These are phyloP conservation scores for Paraleonurus japonicus DNA, from an alignment of 257 asterid species.

Conservation along the genomic window DNA sequence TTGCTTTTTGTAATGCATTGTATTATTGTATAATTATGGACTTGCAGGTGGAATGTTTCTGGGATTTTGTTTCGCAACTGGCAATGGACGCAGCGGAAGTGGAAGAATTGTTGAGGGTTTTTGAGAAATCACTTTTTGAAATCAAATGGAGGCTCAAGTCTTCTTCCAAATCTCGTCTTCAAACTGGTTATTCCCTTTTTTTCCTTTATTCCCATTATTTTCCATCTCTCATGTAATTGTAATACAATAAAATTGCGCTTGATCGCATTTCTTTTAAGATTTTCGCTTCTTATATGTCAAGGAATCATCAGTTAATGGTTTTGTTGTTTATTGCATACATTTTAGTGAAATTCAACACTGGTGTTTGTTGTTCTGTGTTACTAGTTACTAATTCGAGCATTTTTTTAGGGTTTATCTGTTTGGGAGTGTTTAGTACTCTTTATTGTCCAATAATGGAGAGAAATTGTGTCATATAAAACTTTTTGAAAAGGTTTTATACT, in stretches of 20 bases:
- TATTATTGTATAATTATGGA: not conserved
- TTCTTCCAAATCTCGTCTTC: constrained; percentile 74
- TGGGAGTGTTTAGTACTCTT: not conserved
- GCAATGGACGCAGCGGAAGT: constrained; percentile 31
- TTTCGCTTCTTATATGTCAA: not conserved
- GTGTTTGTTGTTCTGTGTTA: not conserved
- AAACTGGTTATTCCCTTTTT: constrained; percentile 45
- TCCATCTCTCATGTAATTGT: not conserved
- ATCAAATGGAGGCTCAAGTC: constrained; percentile 75
- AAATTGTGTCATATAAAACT: not conserved
- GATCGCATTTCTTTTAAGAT: constrained; percentile 3
- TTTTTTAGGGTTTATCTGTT: not conserved
- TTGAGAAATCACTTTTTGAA: constrained; percentile 55
- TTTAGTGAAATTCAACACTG: not conserved
- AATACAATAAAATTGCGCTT: not conserved
- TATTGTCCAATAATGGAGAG: not conserved
- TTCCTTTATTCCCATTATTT: not conserved
- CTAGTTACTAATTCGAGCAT: not conserved
- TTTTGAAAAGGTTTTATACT: not conserved
- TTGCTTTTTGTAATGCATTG: too few relatives aligned
- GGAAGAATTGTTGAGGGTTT: constrained; percentile 44
- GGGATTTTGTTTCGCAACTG: constrained; percentile 4
- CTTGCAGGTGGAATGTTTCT: not conserved
- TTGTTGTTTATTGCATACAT: not conserved
- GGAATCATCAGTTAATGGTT: not conserved